Percentiles rank a stretch among this genome's conserved stretches.
These are phyloP conservation scores for Cymbomonas tetramitiformis DNA, from an alignment of 139 green algal species.

Conservation along the genomic window DNA sequence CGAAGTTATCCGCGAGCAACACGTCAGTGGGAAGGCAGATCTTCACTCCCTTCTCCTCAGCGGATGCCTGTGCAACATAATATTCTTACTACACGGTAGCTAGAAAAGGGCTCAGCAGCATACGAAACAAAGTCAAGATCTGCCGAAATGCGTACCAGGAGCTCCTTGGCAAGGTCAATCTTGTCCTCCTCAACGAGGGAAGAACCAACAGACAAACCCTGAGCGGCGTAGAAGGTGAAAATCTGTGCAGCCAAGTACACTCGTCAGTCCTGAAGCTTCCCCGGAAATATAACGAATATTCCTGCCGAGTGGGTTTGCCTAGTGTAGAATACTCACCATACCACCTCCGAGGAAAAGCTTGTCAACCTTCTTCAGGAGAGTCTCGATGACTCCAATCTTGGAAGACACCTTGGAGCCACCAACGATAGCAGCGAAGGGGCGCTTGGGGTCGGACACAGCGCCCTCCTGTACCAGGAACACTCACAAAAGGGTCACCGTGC, in stretches of 20 bases:
- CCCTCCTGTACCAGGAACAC: too few relatives aligned
- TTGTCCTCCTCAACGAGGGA: slow-evolving; percentile 98
- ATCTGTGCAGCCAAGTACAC: too few relatives aligned
- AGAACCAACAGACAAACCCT: slow-evolving; percentile 53
- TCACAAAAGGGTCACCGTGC: too few relatives aligned
- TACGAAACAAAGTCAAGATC: too few relatives aligned
- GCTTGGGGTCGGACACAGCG: slow-evolving; percentile 71
- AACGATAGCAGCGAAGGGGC: slow-evolving; percentile 91
- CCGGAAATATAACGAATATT: slow-evolving; percentile 22
- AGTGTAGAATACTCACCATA: too few relatives aligned
- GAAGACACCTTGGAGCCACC: slow-evolving; percentile 94
- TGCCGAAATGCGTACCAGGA: slow-evolving; percentile 66
- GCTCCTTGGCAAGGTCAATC: slow-evolving; percentile 84
- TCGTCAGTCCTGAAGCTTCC: slow-evolving; percentile 82
- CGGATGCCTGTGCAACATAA: slow-evolving; percentile 54
- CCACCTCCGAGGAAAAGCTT: slow-evolving; percentile 62
- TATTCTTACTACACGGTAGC: too few relatives aligned
- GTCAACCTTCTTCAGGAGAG: slow-evolving; percentile 80
- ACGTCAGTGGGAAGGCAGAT: slow-evolving; percentile 91
- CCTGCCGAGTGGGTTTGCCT: slow-evolving; percentile 66
- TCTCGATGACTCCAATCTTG: slow-evolving; percentile 98
- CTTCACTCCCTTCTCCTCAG: slow-evolving; percentile 65
- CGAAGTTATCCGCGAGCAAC: slow-evolving; percentile 89
- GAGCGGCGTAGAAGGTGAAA: slow-evolving; percentile 98
- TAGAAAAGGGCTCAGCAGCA: too few relatives aligned